Conservation (phyloP, 2,329 filamentous ascomycete genomes). For the Exophiala sideris region DNA sequence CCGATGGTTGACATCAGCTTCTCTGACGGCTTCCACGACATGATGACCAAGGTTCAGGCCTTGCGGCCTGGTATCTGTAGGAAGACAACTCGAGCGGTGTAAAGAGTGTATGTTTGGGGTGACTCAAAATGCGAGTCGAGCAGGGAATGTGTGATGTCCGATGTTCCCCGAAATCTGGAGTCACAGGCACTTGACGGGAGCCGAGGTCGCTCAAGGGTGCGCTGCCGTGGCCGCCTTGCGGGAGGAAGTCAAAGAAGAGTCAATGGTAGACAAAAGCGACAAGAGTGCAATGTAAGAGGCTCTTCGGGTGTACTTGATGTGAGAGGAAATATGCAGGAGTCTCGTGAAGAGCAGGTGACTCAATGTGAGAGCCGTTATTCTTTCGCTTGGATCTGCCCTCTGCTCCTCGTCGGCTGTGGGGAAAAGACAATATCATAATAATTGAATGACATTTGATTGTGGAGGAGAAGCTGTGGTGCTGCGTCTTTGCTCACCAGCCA, state of each 20-base stretch:
- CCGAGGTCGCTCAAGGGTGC: constrained; percentile 13
- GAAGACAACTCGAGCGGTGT: constrained; percentile 22
- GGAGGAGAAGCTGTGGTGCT: background rate
- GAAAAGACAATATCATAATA: background rate
- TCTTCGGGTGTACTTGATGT: background rate
- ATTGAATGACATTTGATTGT: background rate
- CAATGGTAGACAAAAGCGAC: background rate
- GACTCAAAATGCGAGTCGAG: constrained; percentile 14
- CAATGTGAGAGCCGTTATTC: background rate
- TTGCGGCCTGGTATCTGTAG: constrained; percentile 28
- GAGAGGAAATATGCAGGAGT: background rate
- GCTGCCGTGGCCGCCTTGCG: background rate
- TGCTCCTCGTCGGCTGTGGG: background rate
- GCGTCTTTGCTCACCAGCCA: too few relatives aligned
- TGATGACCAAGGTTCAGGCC: constrained; percentile 42
- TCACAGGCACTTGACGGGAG: constrained; percentile 1
- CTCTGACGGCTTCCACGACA: constrained; percentile 92
- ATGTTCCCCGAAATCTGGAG: constrained; percentile 22
- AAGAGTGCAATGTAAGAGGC: too few relatives aligned
- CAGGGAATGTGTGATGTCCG: constrained; percentile 15
- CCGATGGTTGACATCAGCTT: constrained; percentile 94
- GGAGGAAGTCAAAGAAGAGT: background rate
- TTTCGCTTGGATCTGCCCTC: background rate
- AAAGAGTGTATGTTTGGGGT: constrained; percentile 6
- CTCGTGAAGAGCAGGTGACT: too few relatives aligned